These are phyloP conservation scores for Artomyces pyxidatus DNA, from an alignment of 768 basidiomycete species.

Conservation along the genomic window DNA sequence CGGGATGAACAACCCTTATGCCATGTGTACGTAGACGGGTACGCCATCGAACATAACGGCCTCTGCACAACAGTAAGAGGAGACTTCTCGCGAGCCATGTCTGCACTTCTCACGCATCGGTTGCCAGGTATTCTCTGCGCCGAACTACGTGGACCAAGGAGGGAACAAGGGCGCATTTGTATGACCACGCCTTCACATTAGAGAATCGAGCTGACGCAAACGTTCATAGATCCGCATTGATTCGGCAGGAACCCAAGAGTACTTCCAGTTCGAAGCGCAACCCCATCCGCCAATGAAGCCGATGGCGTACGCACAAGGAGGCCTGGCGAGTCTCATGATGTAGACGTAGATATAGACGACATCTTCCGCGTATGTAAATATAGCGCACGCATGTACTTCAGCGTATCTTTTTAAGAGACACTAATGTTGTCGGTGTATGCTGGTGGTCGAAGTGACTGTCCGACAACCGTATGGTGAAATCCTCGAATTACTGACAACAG, in stretches of 20 bases:
- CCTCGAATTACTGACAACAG: too few species aligned
- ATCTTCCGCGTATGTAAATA: too few species aligned
- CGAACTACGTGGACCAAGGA: slow-evolving; percentile 89
- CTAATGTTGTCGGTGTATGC: too few species aligned
- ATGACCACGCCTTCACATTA: slow-evolving; percentile 25
- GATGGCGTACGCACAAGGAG: slow-evolving; percentile 79
- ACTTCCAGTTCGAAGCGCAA: slow-evolving; percentile 77
- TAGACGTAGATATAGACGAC: too few species aligned
- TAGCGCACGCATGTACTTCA: too few species aligned
- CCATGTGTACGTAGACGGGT: slow-evolving; percentile 69
- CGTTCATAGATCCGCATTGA: slow-evolving; percentile 68
- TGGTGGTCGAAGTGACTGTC: too few species aligned
- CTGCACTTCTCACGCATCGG: too few species aligned
- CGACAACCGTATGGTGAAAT: too few species aligned
- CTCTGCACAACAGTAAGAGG: slow-evolving; percentile 77
- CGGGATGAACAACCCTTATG: slow-evolving; percentile 1
- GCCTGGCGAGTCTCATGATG: slow-evolving; percentile 65
- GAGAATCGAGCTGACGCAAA: neutral
- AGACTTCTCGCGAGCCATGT: too few species aligned
- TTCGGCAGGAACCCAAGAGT: slow-evolving; percentile 60
- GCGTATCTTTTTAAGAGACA: too few species aligned
- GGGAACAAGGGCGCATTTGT: slow-evolving; percentile 93
- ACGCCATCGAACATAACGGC: slow-evolving; percentile 91
- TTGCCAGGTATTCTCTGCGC: slow-evolving; percentile 83
- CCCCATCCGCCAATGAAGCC: slow-evolving; percentile 88